Conservation (phyloP, 768 basidiomycete genomes). For the Mycena olivaceomarginata region DNA sequence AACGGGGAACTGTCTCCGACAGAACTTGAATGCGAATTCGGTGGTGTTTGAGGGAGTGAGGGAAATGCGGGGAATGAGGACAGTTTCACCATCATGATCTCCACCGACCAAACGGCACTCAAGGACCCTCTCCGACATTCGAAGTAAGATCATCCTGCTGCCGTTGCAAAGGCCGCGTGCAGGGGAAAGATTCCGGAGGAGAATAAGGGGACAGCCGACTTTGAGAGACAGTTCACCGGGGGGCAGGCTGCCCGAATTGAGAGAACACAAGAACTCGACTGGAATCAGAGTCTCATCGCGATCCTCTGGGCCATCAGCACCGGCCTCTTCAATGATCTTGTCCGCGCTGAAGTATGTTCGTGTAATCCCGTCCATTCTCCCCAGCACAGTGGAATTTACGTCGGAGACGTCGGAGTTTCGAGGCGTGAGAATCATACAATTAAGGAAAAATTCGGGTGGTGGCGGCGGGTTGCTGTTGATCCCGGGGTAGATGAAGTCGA, state of each 20-base stretch:
- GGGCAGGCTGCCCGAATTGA: constrained; percentile 13
- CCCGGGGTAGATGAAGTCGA: constrained; percentile 51
- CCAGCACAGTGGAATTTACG: too few species aligned
- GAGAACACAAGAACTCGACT: not conserved
- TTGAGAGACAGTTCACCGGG: constrained; percentile 20
- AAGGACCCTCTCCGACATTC: not conserved
- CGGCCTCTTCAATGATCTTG: too few species aligned
- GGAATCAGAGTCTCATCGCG: constrained; percentile 6
- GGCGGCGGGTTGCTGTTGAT: constrained; percentile 12
- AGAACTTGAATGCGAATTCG: not conserved
- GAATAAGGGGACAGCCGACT: constrained; percentile 21
- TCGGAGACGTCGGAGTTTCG: too few species aligned
- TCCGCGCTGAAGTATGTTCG: not conserved
- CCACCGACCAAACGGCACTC: constrained; percentile 6
- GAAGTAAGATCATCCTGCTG: not conserved
- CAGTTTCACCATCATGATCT: not conserved
- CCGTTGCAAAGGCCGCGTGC: constrained; percentile 11
- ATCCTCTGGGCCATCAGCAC: not conserved
- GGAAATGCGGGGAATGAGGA: constrained; percentile 10
- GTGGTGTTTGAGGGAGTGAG: constrained; percentile 5
- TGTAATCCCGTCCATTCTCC: too few species aligned
- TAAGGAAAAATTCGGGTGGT: too few species aligned
- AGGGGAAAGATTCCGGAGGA: constrained; percentile 20
- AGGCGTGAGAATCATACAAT: too few species aligned
- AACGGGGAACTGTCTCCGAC: too few species aligned